Percentiles rank a stretch among this genome's conserved stretches.
These are phyloP conservation scores for Saccharomycopsis schoenii DNA, from an alignment of 805 yeast species.

Conservation along the genomic window DNA sequence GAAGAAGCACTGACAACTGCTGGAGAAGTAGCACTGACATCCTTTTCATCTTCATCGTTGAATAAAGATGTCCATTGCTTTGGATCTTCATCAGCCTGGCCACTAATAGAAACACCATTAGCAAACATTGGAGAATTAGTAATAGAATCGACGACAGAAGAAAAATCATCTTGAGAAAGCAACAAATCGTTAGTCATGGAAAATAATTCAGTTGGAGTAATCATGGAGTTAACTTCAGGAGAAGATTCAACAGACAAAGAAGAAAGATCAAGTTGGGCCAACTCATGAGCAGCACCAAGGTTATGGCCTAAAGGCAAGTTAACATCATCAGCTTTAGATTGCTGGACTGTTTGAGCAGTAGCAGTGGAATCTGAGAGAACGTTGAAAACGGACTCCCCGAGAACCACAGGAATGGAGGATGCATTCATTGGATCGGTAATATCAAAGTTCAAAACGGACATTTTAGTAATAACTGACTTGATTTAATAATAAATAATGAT, in stretches of 20 bases:
- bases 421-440: slow-evolving; percentile 11
- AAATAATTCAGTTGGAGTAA: slow-evolving; percentile 45
- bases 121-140: slow-evolving; percentile 54
- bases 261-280: slow-evolving; percentile 20
- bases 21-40: neutral
- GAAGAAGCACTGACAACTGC: neutral
- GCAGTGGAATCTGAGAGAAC: slow-evolving; percentile 8
- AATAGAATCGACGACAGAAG: slow-evolving; percentile 16
- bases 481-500: neutral
- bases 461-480: slow-evolving; percentile 1
- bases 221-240: slow-evolving; percentile 24
- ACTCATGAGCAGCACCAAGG: slow-evolving; percentile 21
- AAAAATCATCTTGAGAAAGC: slow-evolving; percentile 28
- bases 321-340: slow-evolving; percentile 18
- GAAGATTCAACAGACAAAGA: slow-evolving; percentile 21
- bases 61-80: slow-evolving; percentile 60
- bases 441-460: slow-evolving; percentile 9
- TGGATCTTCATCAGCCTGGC: slow-evolving; percentile 24
- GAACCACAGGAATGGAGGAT: slow-evolving; percentile 13
- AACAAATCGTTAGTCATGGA: slow-evolving; percentile 43
- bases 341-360: slow-evolving; percentile 4
- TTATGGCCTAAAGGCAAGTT: slow-evolving; percentile 24
- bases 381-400: slow-evolving; percentile 19
- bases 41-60: slow-evolving; percentile 28
- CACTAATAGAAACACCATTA: slow-evolving; percentile 24